Base-by-base conservation (phyloP, 2,329 filamentous ascomycete species). In the Chaetomium strumarium region DNA sequence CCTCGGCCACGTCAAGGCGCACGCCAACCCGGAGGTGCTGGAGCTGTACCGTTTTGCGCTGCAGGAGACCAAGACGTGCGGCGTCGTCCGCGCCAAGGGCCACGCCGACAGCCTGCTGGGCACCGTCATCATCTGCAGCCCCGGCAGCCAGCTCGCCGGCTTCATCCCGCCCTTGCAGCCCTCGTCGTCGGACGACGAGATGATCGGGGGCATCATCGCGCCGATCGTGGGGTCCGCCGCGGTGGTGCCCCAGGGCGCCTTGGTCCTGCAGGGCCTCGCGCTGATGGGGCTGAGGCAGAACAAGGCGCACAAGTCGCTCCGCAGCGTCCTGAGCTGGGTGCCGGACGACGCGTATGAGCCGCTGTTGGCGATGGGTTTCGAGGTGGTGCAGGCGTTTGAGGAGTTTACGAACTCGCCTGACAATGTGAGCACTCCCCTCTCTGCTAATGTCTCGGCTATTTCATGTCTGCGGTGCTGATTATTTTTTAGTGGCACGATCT, bases 271-370 rank as follows among this genome's bases (percentile, higher is more conserved):
- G 69, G 89, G 89, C 0, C 70, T 95, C 58, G 86, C 89, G 13
- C 70, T 95, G 56, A 81, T 95, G 71, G 88, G 87, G 0, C 83
- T 93, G 62, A 80, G 87, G 52, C 89, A 93, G 70, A 87, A 90
- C 67, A 92, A 91, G 68, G 80, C 80, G 60, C 81, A 91, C 65
- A 88, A 86, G 56, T 84, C 86, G 47, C 79, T 80, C 58, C 83
- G 83, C 54, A 87, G 85, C 48, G 74, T 95, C 43, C 69, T 95
- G 53, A 89, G 90, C 67, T 91, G 88, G 80, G 89, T 93, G 72
- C 67, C 72, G 55, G 87, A 90, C 63, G 85, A 86, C 49, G 81
- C 83, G 44, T 81, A 83, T 58, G 88, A 93, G 66, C 82, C 84
- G 34, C 72, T 95, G 53, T 76, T 84, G 51, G 82, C 81, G 0